Evolutionary conservation across 139 green algal species (phyloP), one percentile per base, ranked within the genome.

Genomic region (Auxenochlorella pyrenoidosa): DNA sequence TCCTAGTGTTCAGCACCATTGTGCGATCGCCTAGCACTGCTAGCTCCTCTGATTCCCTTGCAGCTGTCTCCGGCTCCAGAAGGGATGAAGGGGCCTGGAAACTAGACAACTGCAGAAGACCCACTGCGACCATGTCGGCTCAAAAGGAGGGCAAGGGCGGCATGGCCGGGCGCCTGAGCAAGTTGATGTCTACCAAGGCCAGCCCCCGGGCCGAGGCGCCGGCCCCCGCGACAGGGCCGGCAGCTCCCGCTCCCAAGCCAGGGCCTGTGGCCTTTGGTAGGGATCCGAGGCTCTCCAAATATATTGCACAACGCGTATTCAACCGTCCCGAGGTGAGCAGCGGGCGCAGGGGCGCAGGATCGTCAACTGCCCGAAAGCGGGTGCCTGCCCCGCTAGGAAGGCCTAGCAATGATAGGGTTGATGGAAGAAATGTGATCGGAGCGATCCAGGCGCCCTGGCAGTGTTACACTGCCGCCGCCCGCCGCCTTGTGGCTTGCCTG

Each of bases 301-400:
- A 83, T 32, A 78, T 90, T 34, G 59, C 32, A 36, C 30, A 40
- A 16, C 18, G 28, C 18, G 81, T 40, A 1, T 83, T 90, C 59
- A 88, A 77, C 54, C 77, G 75, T 15, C 75, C 81, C 44, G 80
- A 88, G 80, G 87, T 90, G 77, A 30, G 85, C 1, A 30, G 41
- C 43, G 44, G 24, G 68, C 43, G 16, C 77, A 72, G 38, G 47
- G 59, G 40, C 30, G 32, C 38, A 10, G 60, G 6, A 40, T n/a
- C 38, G 10, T 22, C 58, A 86, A 65, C 38, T 51, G 44, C 60
- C 79, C 22, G 21, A 26, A 59, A 76, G 21, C 13, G 34, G 34
- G 40, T 47, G 70, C 0, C 19, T 0, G 6, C 16, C 0, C 34
- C 16, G 34, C 38, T 13, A 4, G 70, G 15, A 8, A 38, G n/a